A percentile compares a stretch with the other conserved stretches of the same genome.
These are phyloP conservation scores for Ogataea angusta DNA, from an alignment of 805 yeast species.

Conservation along the genomic window DNA sequence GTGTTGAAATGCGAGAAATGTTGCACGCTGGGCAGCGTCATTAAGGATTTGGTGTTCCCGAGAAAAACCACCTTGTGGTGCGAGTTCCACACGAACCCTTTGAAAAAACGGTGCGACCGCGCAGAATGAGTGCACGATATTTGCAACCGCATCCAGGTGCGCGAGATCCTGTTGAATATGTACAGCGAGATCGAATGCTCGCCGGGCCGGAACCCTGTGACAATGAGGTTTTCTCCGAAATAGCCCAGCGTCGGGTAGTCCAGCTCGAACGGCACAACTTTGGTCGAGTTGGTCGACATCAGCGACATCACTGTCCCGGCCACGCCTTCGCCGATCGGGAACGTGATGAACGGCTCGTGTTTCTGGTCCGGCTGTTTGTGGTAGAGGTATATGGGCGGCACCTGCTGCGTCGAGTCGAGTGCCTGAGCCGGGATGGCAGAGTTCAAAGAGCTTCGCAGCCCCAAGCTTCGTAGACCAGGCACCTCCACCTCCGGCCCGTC, in stretches of 20 bases:
- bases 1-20: constrained; percentile 46
- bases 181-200: constrained; percentile 46
- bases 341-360: constrained; percentile 26
- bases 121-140: constrained; percentile 50
- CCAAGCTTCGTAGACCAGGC: neutral
- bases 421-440: neutral
- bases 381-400: constrained; percentile 8
- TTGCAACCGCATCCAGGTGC: constrained; percentile 63
- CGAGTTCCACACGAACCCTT: constrained; percentile 70
- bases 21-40: constrained; percentile 45
- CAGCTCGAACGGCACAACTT: constrained; percentile 43
- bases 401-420: constrained; percentile 12
- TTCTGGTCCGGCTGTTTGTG: neutral
- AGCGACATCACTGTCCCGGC: constrained; percentile 13
- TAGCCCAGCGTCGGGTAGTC: constrained; percentile 56
- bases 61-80: constrained; percentile 68
- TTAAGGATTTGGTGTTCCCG: constrained; percentile 49
- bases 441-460: neutral
- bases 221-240: constrained; percentile 63
- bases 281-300: neutral
- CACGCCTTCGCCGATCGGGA: constrained; percentile 5
- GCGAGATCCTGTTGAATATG: constrained; percentile 50
- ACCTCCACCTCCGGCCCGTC: neutral
- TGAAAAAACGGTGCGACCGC: constrained; percentile 60
- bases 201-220: constrained; percentile 55